These are phyloP conservation scores for Chimonanthus salicifolius DNA, from an alignment of 164 flowering plant genomes.

Conservation along the genomic window DNA sequence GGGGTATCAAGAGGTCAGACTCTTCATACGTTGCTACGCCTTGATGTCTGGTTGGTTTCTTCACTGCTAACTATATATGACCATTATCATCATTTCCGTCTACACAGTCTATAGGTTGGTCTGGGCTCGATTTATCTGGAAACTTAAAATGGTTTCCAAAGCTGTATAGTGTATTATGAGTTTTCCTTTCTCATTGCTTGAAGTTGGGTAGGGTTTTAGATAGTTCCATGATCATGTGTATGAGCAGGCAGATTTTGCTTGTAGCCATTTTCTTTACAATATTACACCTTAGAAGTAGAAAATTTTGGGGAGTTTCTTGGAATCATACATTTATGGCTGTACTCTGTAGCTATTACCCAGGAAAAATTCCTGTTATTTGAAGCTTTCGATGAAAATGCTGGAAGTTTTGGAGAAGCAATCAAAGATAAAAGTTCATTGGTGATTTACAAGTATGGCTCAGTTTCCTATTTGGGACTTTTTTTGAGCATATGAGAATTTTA, in stretches of 20 bases:
- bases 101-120: background rate
- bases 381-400: background rate
- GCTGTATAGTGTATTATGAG: background rate
- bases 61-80: background rate
- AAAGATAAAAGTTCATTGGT: background rate
- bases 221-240: background rate
- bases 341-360: conserved; percentile 1
- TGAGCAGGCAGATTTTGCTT: background rate
- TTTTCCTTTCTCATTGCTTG: background rate
- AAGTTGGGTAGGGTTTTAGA: conserved; percentile 1
- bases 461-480: background rate
- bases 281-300: background rate
- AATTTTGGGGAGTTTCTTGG: conserved; percentile 1
- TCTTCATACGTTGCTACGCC: background rate
- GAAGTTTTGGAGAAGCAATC: background rate
- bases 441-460: background rate
- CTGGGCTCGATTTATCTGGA: background rate
- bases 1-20: background rate
- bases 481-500: background rate
- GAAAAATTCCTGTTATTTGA: background rate
- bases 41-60: background rate
- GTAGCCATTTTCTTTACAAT: background rate
- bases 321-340: background rate
- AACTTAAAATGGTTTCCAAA: background rate
- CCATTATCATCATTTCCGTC: background rate